phyloP scores from a whole-genome alignment of 1,284 basidiomycete species.

The Moniliella sp. region DNA sequence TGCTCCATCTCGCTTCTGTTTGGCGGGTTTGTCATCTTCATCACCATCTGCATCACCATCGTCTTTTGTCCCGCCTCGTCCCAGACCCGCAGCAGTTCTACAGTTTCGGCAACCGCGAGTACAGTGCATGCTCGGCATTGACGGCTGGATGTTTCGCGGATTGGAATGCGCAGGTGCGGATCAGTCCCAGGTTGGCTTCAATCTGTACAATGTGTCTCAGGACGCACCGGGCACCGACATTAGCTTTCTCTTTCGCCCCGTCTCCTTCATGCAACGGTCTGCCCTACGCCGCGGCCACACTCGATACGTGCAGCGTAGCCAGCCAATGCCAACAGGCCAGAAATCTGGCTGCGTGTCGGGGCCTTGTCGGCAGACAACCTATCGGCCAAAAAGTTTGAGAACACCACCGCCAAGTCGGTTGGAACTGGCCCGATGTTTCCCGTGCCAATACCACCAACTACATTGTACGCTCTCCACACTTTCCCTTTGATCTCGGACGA shows the following conservation, averaged over 20 bases:
- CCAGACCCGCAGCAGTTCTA: slow-evolving; percentile 9
- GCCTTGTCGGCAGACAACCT: slow-evolving; percentile 8
- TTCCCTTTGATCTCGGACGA: slow-evolving; percentile 31
- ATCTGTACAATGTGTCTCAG: slow-evolving; percentile 41
- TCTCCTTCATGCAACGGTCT: slow-evolving; percentile 43
- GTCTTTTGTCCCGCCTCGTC: slow-evolving; percentile 56
- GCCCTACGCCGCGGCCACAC: slow-evolving; percentile 44
- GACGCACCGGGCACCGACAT: slow-evolving; percentile 55
- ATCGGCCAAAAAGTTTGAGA: slow-evolving; percentile 7
- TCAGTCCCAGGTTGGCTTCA: slow-evolving; percentile 42
- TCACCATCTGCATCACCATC: slow-evolving; percentile 79
- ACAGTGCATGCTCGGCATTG: slow-evolving; percentile 43
- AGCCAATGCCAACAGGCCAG: slow-evolving; percentile 13
- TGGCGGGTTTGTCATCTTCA: slow-evolving; percentile 64
- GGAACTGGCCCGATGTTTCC: slow-evolving; percentile 28
- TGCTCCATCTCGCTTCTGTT: slow-evolving; percentile 36
- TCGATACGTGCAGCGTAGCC: slow-evolving; percentile 44
- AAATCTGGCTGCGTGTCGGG: slow-evolving; percentile 42
- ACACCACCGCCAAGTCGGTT: slow-evolving; percentile 17
- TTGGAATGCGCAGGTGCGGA: slow-evolving; percentile 39
- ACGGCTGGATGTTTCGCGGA: slow-evolving; percentile 58
- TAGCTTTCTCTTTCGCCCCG: slow-evolving; percentile 49
- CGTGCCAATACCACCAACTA: slow-evolving; percentile 9
- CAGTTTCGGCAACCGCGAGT: slow-evolving; percentile 6
- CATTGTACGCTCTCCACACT: slow-evolving; percentile 34